A percentile compares a stretch with the other conserved stretches of the same genome.
Conservation (phyloP, 2,329 filamentous ascomycete species). For the Fusarium multiceps region DNA sequence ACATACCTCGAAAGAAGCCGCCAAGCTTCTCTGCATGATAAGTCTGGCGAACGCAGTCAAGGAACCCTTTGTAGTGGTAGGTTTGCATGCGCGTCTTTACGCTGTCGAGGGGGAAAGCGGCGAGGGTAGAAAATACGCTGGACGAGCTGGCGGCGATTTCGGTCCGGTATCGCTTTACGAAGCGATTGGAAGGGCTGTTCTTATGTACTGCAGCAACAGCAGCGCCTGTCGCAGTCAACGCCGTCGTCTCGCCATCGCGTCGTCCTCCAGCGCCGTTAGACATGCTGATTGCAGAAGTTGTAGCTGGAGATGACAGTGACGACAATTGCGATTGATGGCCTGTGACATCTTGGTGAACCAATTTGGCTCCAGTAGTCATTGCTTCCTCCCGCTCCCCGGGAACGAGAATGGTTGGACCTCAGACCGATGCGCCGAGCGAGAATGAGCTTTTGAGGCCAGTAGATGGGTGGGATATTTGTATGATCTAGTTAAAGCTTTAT, state of each 20-base stretch:
- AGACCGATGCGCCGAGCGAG: slow-evolving; percentile 13
- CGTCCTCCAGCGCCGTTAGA: slow-evolving; percentile 45
- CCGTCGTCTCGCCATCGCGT: slow-evolving; percentile 46
- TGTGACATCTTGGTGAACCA: slow-evolving; percentile 55
- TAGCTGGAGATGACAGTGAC: slow-evolving; percentile 44
- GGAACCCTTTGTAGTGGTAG: slow-evolving; percentile 80
- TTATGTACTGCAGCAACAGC: slow-evolving; percentile 20
- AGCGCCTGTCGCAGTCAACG: slow-evolving; percentile 37
- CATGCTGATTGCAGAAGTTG: slow-evolving; percentile 43
- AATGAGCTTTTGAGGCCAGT: slow-evolving; percentile 18
- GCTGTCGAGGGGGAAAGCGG: slow-evolving; percentile 88
- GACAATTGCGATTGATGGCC: slow-evolving; percentile 47
- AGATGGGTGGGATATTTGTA: background rate
- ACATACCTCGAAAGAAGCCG: slow-evolving; percentile 83
- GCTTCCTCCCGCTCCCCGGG: slow-evolving; percentile 45
- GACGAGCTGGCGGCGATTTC: slow-evolving; percentile 82
- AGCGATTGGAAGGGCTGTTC: slow-evolving; percentile 40
- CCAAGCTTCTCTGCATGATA: slow-evolving; percentile 77
- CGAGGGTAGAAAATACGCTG: slow-evolving; percentile 81
- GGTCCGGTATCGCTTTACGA: slow-evolving; percentile 81
- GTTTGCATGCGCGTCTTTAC: slow-evolving; percentile 92
- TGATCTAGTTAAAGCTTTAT: slow-evolving; percentile 28
- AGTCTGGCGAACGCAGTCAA: slow-evolving; percentile 79
- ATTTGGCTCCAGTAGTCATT: slow-evolving; percentile 53
- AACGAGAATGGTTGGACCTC: slow-evolving; percentile 39